phyloP scores from a whole-genome alignment of 1,284 basidiomycete species.

The Puccinia triticina region DNA sequence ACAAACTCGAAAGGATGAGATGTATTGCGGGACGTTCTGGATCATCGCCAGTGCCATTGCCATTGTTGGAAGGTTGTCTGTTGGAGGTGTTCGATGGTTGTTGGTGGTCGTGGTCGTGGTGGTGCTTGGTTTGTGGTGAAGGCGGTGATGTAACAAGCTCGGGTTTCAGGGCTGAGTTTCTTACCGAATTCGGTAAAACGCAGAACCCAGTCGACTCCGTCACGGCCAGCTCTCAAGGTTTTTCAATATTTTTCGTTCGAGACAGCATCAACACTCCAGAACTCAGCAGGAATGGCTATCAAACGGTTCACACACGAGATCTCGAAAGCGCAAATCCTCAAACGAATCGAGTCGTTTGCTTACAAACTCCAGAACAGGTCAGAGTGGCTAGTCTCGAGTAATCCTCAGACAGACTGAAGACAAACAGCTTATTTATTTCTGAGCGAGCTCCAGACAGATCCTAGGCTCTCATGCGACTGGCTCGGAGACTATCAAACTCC shows the following conservation, averaged over 20 bases:
- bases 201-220: no score
- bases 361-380: conserved; percentile 33
- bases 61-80: neutral
- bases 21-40: conserved; percentile 38
- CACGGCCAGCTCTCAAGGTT: no score
- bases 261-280: neutral
- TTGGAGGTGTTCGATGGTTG: no score
- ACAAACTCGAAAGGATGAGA: conserved; percentile 41
- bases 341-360: conserved; percentile 33
- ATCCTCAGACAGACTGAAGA: neutral
- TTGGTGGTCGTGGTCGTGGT: no score
- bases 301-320: conserved; percentile 41
- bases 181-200: no score
- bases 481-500: conserved; percentile 38
- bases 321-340: conserved; percentile 38
- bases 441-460: conserved; percentile 25
- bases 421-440: neutral
- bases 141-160: no score
- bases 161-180: no score
- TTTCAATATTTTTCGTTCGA: neutral
- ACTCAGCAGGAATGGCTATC: conserved; percentile 14
- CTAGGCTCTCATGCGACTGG: conserved; percentile 41
- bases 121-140: no score
- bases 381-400: neutral
- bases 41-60: conserved; percentile 41